Evolutionary conservation across 1,139 yeast genomes (phyloP).

Genomic region (Hansenula sp.): DNA sequence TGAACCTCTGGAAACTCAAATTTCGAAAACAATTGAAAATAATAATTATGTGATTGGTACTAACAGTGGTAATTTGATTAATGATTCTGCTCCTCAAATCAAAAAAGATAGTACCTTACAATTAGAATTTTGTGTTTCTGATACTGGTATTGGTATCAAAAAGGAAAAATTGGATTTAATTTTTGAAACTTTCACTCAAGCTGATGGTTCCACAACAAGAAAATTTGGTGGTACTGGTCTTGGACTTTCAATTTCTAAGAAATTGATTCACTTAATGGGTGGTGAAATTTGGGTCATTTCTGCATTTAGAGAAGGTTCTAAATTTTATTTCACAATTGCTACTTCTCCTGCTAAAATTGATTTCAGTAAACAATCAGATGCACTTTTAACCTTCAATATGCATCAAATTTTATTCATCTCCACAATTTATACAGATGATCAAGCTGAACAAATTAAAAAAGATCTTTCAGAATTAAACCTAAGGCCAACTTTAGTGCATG

Average conservation of each 20-base stretch:
- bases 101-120: conserved; percentile 40
- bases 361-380: conserved; percentile 69
- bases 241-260: conserved; percentile 83
- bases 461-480: conserved; percentile 29
- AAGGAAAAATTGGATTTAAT: conserved; percentile 79
- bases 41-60: conserved; percentile 20
- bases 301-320: conserved; percentile 74
- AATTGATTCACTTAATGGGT: conserved; percentile 84
- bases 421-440: conserved; percentile 55
- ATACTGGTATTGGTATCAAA: conserved; percentile 88
- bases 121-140: conserved; percentile 82
- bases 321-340: conserved; percentile 75
- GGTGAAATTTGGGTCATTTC: conserved; percentile 90
- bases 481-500: conserved; percentile 37
- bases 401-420: conserved; percentile 71
- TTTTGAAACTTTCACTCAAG: conserved; percentile 88
- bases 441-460: conserved; percentile 40
- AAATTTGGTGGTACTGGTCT: conserved; percentile 91
- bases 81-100: conserved; percentile 6
- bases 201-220: conserved; percentile 89
- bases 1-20: conserved; percentile 19
- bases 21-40: conserved; percentile 16
- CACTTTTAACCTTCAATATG: conserved; percentile 65
- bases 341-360: conserved; percentile 71
- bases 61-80: conserved; percentile 13